Base-by-base conservation (phyloP, 108 stramenopile species). In the Discostella stelligeroides region DNA sequence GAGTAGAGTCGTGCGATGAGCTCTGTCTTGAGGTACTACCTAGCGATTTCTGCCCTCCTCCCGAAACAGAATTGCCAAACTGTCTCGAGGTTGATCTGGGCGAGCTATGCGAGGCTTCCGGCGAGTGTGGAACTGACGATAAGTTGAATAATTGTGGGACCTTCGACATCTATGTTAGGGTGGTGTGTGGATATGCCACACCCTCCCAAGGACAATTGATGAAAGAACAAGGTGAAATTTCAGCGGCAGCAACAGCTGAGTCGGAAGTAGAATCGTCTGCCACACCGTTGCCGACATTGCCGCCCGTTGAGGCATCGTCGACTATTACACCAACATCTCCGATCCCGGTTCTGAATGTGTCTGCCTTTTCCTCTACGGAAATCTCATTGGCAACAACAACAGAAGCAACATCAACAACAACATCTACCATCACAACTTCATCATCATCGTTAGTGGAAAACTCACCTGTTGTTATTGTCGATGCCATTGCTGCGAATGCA, bases 121-220 rank as follows among this genome's bases (percentile, higher is more conserved):
- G 79, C 15, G 79, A 80, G 28, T 80, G 79, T 65, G 79, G 55
- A 54, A 80, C 72, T 0, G 28, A 49, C 63, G 79, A 80, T 38
- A 59, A 60, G 21, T 55, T 80, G 28, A 63, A 80, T 55, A 80
- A 80, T 29, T 80, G 79, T 48, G 71, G 66, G 13, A 80, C 79
- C 0, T 73, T 51, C 51, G 79, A 80, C 41, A 37, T 80, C 39
- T 80, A 80, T 39, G 66, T 64, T 42, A 50, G 79, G 57, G 72
- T 80, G 41, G 62, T 68, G 30, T 80, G 79, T 25, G 67, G 53
- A 24, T 67, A 46, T 11, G 53, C 46, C 17, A 73, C 45, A 1
- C 66, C 66, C 21, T 49, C 72, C 28, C 79, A 80, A 34, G 79
- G 72, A 28, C 34, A 73, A 25, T 48, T 73, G 39, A 80, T 80